phyloP scores from a whole-genome alignment of 768 basidiomycete genomes.

The Trametopsis cervina region DNA sequence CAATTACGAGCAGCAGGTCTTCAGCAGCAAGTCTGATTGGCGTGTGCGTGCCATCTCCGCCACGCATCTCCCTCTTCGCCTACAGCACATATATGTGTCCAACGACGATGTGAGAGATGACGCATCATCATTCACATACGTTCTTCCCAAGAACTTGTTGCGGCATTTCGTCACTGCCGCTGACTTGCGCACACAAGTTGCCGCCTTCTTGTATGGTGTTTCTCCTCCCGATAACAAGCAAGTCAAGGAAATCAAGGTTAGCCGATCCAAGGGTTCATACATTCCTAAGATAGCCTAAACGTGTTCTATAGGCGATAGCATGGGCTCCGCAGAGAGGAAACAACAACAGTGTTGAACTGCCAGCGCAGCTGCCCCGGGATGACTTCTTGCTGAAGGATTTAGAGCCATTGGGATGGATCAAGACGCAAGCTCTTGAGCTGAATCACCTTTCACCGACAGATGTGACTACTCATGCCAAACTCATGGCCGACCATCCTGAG shows the following conservation, averaged over 20 bases:
- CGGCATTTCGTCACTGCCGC: conserved; percentile 90
- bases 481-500: conserved; percentile 95
- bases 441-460: conserved; percentile 90
- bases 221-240: conserved; percentile 95
- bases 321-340: conserved; percentile 97
- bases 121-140: conserved; percentile 89
- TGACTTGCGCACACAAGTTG: conserved; percentile 94
- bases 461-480: conserved; percentile 88
- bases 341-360: conserved; percentile 91
- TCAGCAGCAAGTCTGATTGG: conserved; percentile 99
- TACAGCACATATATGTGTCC: conserved; percentile 98
- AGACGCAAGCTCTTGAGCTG: conserved; percentile 92
- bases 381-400: conserved; percentile 93
- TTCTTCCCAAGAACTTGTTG: conserved; percentile 94
- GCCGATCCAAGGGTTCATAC: neutral
- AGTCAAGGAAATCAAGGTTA: conserved; percentile 93
- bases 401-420: conserved; percentile 93
- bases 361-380: conserved; percentile 84
- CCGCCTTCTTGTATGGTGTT: conserved; percentile 87
- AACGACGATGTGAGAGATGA: conserved; percentile 99
- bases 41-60: conserved; percentile 97
- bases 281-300: conserved; percentile 3
- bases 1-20: conserved; percentile 97
- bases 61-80: conserved; percentile 89
- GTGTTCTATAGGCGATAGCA: conserved; percentile 56